A percentile compares a stretch with the other conserved stretches of the same genome.
These are phyloP conservation scores for Polyplosphaeria fusca DNA, from an alignment of 495 filamentous ascomycete genomes.

Conservation along the genomic window DNA sequence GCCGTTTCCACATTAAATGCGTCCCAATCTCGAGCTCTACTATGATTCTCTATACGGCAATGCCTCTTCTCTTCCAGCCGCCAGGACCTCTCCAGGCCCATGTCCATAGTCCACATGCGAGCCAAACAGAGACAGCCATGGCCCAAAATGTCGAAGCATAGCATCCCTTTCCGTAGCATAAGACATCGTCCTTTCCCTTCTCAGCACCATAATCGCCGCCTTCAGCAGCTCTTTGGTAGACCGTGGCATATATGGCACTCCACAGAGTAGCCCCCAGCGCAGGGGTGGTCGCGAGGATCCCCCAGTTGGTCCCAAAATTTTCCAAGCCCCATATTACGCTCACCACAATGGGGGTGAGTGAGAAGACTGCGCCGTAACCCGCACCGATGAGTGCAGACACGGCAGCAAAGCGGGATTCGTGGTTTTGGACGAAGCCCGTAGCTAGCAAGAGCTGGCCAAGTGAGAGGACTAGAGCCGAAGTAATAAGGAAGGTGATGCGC, in stretches of 20 bases:
- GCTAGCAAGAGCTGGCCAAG: conserved; percentile 73
- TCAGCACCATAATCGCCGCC: conserved; percentile 34
- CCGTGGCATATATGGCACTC: conserved; percentile 75
- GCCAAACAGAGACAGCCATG: conserved; percentile 71
- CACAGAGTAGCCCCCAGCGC: conserved; percentile 80
- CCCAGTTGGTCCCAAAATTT: conserved; percentile 98
- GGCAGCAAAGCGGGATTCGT: conserved; percentile 69
- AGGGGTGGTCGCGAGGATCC: conserved; percentile 86
- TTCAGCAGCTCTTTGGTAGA: conserved; percentile 61
- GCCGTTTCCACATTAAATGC: too few species aligned
- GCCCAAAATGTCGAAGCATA: conserved; percentile 78
- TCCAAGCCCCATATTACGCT: conserved; percentile 95
- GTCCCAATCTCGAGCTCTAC: too few species aligned
- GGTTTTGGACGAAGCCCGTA: conserved; percentile 62
- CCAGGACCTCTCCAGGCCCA: conserved; percentile 75
- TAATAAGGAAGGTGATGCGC: conserved; percentile 73
- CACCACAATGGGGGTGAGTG: conserved; percentile 83
- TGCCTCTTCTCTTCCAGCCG: conserved; percentile 74
- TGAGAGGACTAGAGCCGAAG: conserved; percentile 70
- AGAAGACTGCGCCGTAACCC: conserved; percentile 90
- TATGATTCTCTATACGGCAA: conserved; percentile 63
- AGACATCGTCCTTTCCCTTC: conserved; percentile 44
- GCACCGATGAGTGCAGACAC: conserved; percentile 78
- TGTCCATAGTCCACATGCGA: conserved; percentile 68
- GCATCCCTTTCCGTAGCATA: conserved; percentile 74